Base-by-base conservation (phyloP, 1,139 yeast species). In the Candida sanyaensis region DNA sequence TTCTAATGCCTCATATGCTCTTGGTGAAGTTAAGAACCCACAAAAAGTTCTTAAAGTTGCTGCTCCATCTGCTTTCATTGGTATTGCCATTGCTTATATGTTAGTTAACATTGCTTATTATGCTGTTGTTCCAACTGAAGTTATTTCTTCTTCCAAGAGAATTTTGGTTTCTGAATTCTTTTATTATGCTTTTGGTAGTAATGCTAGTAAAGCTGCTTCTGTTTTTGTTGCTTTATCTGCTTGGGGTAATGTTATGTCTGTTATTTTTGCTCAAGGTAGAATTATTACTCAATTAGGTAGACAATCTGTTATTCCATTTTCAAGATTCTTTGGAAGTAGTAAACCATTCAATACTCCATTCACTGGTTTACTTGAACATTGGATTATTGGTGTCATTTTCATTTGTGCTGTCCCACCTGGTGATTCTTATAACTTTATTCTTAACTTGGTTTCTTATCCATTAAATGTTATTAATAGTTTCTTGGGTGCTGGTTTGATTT, bases 1-100 rank as follows among this genome's bases (percentile, higher is more conserved):
- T 61, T 81, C 86, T 41, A 88, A 88, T 62, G 93, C 87, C 50
- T 87, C 88, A 67, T 88, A 88, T 61, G 95, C 95, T 10, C 73
- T 88, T 50, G 88, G 91, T 57, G 96, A 88, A 66, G 84, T 85
- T 47, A 84, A 81, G 64, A 75, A 76, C 60, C 80, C 81, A 3
- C 64, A 63, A 47, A 72, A 67, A 55, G 73, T 71, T 24, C 71
- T 76, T 60, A 68, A 59, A 55, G 56, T 65, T 37, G 78, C 80
- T 34, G 81, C 80, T 27, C 81, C 81, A 34, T 47, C 66, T 34
- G 80, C 80, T 56, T 73, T 81, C 53, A 69, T 84, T 42, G 84
- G 85, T 47, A 76, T 87, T 63, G 83, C 86, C 42, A 75, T 87
- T 52, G 79, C 88, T 58, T 88, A 88, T 63, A 76, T 84, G 61